Evolutionary conservation across 306 rosid genomes (phyloP).

Genomic region (Lagenaria siceraria): DNA sequence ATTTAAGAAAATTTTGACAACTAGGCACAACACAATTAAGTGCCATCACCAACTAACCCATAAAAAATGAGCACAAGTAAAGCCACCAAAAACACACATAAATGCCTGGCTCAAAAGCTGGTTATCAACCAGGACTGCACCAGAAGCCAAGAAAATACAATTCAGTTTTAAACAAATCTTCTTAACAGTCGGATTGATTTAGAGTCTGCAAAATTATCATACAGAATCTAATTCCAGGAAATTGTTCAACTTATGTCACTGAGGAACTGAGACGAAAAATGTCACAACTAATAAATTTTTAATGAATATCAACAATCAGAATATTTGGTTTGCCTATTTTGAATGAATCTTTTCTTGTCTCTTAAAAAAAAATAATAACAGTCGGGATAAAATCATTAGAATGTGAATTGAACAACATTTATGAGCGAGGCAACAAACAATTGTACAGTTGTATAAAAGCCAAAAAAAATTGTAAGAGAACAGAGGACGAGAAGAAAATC

Average conservation of each 20-base stretch:
- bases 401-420: not conserved
- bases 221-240: not conserved
- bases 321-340: not conserved
- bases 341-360: not conserved
- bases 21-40: not conserved
- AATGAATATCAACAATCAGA: not conserved
- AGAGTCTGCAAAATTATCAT: not conserved
- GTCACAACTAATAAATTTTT: not conserved
- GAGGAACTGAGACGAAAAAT: not conserved
- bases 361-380: not conserved
- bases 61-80: constrained; percentile 2
- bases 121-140: constrained; percentile 6
- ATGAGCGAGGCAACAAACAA: not conserved
- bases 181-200: not conserved
- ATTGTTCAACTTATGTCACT: not conserved
- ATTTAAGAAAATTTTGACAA: not conserved
- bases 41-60: constrained; percentile 1
- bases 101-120: not conserved
- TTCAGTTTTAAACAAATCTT: not conserved
- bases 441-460: not conserved
- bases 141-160: not conserved
- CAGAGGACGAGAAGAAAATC: no score
- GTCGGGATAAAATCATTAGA: not conserved
- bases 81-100: constrained; percentile 1
- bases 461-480: not conserved